Percentiles rank a stretch among this genome's conserved stretches.
Evolutionary conservation across 352 stramenopile species (phyloP).

Genomic region (Phytophthora aleatoria): DNA sequence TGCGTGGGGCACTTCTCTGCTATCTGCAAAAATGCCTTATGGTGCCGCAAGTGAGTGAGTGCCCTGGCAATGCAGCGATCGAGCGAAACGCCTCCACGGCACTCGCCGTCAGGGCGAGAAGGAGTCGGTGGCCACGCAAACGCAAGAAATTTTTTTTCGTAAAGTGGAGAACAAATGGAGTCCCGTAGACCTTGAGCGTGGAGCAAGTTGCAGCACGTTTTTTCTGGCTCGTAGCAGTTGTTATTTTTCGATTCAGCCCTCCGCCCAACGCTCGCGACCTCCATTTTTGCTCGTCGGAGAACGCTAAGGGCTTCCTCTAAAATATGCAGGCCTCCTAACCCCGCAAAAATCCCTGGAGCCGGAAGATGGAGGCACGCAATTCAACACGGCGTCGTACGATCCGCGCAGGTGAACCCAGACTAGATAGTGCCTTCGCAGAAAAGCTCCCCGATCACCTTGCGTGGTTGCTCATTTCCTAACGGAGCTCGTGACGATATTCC

Average conservation of each 20-base stretch:
- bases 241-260: conserved; percentile 23
- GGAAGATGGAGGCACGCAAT: conserved; percentile 7
- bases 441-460: background rate
- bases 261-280: conserved; percentile 18
- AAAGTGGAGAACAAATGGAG: background rate
- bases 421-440: background rate
- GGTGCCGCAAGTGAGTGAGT: conserved; percentile 4
- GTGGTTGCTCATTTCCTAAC: background rate
- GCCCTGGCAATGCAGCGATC: conserved; percentile 16
- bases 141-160: conserved; percentile 24
- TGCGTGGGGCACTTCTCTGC: conserved; percentile 7
- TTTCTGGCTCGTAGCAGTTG: conserved; percentile 31
- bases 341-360: conserved; percentile 14
- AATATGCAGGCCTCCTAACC: background rate
- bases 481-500: background rate
- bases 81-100: conserved; percentile 20
- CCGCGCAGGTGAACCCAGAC: conserved; percentile 6
- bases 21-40: conserved; percentile 21
- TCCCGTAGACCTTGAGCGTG: background rate
- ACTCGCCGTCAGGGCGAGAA: conserved; percentile 20
- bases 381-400: conserved; percentile 25
- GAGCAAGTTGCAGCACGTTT: conserved; percentile 8
- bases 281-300: conserved; percentile 25
- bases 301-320: conserved; percentile 7
- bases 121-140: conserved; percentile 27